Base-by-base conservation (phyloP, 768 basidiomycete genomes). In the Lactifluus pinguis region DNA sequence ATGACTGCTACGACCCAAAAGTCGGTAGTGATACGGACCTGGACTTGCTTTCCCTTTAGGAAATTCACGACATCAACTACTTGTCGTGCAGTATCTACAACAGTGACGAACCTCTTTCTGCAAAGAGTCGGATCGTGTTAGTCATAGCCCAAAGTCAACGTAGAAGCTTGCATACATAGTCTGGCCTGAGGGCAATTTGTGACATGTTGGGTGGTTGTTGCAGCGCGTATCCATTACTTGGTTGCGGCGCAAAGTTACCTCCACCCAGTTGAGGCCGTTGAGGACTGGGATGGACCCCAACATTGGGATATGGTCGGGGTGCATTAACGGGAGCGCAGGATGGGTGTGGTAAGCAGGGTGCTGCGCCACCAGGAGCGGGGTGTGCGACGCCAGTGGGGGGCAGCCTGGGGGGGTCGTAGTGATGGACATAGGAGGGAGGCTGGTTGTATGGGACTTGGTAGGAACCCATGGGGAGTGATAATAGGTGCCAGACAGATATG, bases 1-100 rank as follows among this genome's bases (percentile, higher is more conserved):
- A 75, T 53, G 30, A 75, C 45, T 5, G 72, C 72, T 25, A 72
- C 60, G n/a, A 71, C 71, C 73, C 73, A 75, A 5, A 68, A 55
- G 48, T 75, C 68, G 5, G 66, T 64, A 17, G 63, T 54, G 50
- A 75, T 65, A 32, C 66, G 68, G 13, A 71, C 71, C 42, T 65
- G 62, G 30, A 75, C 74, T 15, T 58, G 54, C 57, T 72, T 65
- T 36, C 64, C 53, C 70, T 70, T 42, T 38, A 53, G 32, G 30
- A n/a, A 21, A 25, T 55, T 14, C 13, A 29, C 15, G n/a, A 53
- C 10, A n/a, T 44, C 25, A 49, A 44, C 32, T 41, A 39, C n/a
- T n/a, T 13, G 4, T 10, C 44, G 34, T 45, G 17, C n/a, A 13
- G 41, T 5, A 13, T 17, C 44, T 17, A 48, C 41, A 32, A 25